These are phyloP conservation scores for Blastobotrys mokoenaii DNA, from an alignment of 805 yeast genomes.

Conservation along the genomic window DNA sequence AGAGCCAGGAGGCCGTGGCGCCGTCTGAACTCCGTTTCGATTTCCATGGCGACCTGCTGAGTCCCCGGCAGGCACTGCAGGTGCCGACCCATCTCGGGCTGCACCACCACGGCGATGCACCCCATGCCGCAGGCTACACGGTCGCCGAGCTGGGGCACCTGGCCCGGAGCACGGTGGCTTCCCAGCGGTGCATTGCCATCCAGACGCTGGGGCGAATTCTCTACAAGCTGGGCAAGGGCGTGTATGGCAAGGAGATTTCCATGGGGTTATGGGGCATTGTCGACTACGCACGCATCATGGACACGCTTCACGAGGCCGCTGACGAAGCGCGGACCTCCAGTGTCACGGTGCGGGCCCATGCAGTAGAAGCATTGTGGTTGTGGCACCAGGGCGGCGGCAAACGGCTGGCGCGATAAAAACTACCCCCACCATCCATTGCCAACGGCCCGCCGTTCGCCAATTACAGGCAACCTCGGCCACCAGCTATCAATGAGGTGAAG, in stretches of 20 bases:
- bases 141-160: conserved; percentile 72
- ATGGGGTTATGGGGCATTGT: conserved; percentile 63
- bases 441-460: too few relatives aligned
- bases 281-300: conserved; percentile 52
- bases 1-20: conserved; percentile 30
- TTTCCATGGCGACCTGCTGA: conserved; percentile 69
- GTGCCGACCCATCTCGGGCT: conserved; percentile 58
- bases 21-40: conserved; percentile 74
- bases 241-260: conserved; percentile 39
- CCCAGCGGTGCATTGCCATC: conserved; percentile 82
- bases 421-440: too few relatives aligned
- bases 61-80: conserved; percentile 42
- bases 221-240: conserved; percentile 58
- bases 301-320: conserved; percentile 52
- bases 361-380: conserved; percentile 85
- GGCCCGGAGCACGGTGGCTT: conserved; percentile 67
- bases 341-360: conserved; percentile 70
- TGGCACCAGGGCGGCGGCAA: conserved; percentile 20
- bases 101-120: conserved; percentile 87
- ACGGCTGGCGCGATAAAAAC: too few relatives aligned
- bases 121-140: conserved; percentile 89
- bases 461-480: too few relatives aligned
- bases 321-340: conserved; percentile 57
- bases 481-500: too few relatives aligned
- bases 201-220: conserved; percentile 81